phyloP scores from a whole-genome alignment of 345 rosid species.

The Odontarrhena argentea region DNA sequence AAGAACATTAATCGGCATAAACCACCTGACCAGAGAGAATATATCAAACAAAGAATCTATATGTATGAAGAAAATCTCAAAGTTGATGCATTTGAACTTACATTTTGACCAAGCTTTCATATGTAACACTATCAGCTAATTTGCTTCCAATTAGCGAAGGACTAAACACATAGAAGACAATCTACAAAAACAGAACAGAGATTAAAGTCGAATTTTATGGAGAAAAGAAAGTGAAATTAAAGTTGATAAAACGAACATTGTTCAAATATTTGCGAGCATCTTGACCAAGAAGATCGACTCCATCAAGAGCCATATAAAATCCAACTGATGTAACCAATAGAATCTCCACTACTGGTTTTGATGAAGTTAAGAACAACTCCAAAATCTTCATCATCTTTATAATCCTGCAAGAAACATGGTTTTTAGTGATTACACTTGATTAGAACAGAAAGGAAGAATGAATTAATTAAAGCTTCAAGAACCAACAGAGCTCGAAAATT shows the following conservation, averaged over 20 bases:
- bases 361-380: conserved; percentile 58
- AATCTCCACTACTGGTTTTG: conserved; percentile 60
- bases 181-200: conserved; percentile 30
- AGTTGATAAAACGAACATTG: conserved; percentile 38
- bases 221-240: background rate
- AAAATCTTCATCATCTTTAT: conserved; percentile 45
- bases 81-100: conserved; percentile 35
- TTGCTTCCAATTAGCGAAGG: conserved; percentile 62
- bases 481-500: conserved; percentile 20
- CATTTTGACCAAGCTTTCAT: conserved; percentile 54
- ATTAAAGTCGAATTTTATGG: background rate
- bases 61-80: background rate
- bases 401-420: too few species aligned
- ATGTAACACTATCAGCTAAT: conserved; percentile 57
- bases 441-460: too few species aligned
- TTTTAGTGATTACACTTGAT: too few species aligned
- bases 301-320: conserved; percentile 54
- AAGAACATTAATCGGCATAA: conserved; percentile 65
- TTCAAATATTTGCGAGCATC: conserved; percentile 61
- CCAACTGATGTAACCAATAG: conserved; percentile 58
- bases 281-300: conserved; percentile 51
- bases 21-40: conserved; percentile 46
- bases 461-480: background rate
- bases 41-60: background rate
- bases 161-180: conserved; percentile 62